A percentile compares a stretch with the other conserved stretches of the same genome.
phyloP scores from a whole-genome alignment of 768 basidiomycete species.

The Lactarius pseudohatsudake region DNA sequence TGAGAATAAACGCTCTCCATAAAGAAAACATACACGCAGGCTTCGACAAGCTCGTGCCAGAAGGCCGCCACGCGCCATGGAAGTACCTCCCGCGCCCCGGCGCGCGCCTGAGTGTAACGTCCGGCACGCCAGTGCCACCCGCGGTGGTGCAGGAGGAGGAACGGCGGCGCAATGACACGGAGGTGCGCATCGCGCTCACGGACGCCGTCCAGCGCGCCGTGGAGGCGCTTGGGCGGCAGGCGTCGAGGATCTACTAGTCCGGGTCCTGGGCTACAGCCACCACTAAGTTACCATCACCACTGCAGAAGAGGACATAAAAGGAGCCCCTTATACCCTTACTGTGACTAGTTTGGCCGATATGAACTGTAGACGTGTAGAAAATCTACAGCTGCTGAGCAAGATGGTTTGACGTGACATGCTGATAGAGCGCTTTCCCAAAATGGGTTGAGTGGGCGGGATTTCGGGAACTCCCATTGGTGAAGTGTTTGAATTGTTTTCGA shows the following conservation, averaged over 20 bases:
- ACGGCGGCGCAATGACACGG: conserved; percentile 8
- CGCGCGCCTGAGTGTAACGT: conserved; percentile 67
- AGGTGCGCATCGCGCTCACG: conserved; percentile 35
- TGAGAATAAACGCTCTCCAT: too few relatives aligned
- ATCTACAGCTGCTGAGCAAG: background rate
- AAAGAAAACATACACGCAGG: conserved; percentile 39
- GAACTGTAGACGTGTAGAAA: background rate
- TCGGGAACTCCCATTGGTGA: too few relatives aligned
- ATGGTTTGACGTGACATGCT: background rate
- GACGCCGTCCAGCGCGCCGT: conserved; percentile 34
- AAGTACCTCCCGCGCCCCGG: conserved; percentile 67
- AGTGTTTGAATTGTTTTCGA: too few relatives aligned
- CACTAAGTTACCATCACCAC: too few relatives aligned
- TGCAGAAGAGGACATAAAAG: background rate
- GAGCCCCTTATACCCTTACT: too few relatives aligned
- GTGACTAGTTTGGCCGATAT: background rate
- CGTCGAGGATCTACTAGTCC: conserved; percentile 19
- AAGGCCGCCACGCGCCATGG: conserved; percentile 71
- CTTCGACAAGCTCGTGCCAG: conserved; percentile 86
- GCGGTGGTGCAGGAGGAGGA: conserved; percentile 36
- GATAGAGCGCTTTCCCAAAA: too few relatives aligned
- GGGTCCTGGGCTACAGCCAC: background rate
- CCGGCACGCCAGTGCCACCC: conserved; percentile 70
- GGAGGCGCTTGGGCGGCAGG: conserved; percentile 33
- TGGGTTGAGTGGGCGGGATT: too few relatives aligned